Evolutionary conservation across 257 asterid genomes (phyloP).

Genomic region (Haberlea rhodopensis): DNA sequence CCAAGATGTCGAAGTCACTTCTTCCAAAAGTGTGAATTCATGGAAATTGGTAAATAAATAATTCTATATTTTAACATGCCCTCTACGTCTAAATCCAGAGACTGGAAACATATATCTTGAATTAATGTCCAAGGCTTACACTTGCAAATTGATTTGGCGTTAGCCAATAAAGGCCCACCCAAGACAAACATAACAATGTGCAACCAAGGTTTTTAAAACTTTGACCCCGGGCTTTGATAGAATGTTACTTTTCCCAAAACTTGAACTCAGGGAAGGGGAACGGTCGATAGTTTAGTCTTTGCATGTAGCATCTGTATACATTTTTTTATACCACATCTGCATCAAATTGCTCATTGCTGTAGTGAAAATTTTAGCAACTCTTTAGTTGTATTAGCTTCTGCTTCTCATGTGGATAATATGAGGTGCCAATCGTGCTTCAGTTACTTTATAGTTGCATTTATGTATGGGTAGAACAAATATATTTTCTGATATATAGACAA

Average conservation of each 20-base stretch:
- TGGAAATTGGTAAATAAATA: no score
- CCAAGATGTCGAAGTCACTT: no score
- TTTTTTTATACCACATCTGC: constrained; percentile 9
- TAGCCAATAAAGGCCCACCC: no score
- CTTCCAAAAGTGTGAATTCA: no score
- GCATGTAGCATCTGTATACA: not conserved
- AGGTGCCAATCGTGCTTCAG: constrained; percentile 19
- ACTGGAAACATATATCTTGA: not conserved
- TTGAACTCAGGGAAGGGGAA: no score
- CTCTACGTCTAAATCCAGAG: not conserved
- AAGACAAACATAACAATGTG: no score
- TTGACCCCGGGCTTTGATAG: no score
- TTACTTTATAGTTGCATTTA: constrained; percentile 18
- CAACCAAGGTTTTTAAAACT: no score
- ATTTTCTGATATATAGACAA: not conserved
- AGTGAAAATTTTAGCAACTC: not conserved
- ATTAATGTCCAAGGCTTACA: no score
- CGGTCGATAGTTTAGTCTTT: no score
- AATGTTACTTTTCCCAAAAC: no score
- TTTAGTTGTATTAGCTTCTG: constrained; percentile 10
- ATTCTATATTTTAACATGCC: not conserved
- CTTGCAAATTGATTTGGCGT: no score
- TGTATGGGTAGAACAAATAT: not conserved
- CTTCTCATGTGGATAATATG: not conserved
- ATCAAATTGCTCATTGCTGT: not conserved